Evolutionary conservation across 1,284 basidiomycete genomes (phyloP), one percentile per base, ranked within the genome.

Genomic region (Ceratobasidium sp.): DNA sequence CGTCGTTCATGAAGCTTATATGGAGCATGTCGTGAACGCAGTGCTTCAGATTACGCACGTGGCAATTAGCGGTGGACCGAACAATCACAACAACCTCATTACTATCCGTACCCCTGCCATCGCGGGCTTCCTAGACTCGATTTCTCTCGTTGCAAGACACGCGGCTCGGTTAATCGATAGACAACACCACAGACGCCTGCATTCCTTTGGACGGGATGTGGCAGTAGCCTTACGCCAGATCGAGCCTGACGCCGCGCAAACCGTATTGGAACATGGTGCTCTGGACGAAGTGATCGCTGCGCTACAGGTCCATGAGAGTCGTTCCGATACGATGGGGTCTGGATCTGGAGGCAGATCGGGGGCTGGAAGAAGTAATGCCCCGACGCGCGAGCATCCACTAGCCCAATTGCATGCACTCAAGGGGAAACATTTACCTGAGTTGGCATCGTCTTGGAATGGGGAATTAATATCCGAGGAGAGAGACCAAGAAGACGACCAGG

Each of bases 21-120:
- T 62, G 24, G 69, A 72, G 41, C 17, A 1, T 7, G 22, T 72
- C 11, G 69, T 72, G 15, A 53, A 44, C 31, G 57, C 69, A 5
- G 62, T 72, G 24, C 47, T 72, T 22, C 69, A 72, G 41, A 72
- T 72, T 15, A 62, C 69, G 2, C 57, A 72, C 22, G 57, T 72
- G 1, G 44, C 69, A 1, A 36, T 56, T n/a, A 27, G 11, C 22
- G n/a, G 47, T 19, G 56, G 56, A 9, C 17, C 31, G 9, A 62
- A 47, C 19, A 19, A 31, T 11, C 56, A 22, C 6, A 31, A 41
- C 27, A n/a, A n/a, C 19, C 9, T 31, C 31, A 50, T 31, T 9
- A 17, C 50, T 19, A 15, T 45, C 24, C 7, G n/a, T n/a, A n/a
- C 29, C 2, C 29, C 57, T 7, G 41, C 56, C 33, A 60, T 60